These are phyloP conservation scores for Tuber microsphaerosporum DNA, from an alignment of 495 filamentous ascomycete genomes.

Conservation along the genomic window DNA sequence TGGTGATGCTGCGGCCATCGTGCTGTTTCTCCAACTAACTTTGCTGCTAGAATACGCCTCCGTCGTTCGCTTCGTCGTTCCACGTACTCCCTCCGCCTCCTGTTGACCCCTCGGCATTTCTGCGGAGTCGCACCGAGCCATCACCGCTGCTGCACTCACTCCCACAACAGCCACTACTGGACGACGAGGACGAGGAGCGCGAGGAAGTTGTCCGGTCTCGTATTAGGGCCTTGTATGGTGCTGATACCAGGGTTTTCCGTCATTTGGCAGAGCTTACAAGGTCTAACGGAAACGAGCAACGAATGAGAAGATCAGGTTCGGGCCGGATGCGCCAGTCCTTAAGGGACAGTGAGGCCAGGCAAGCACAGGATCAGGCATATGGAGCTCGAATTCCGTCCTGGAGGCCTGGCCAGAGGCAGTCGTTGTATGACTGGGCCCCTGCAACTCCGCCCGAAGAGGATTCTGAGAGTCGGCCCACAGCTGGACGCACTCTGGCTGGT, in stretches of 20 bases:
- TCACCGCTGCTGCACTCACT: constrained; percentile 27
- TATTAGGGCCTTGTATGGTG: constrained; percentile 22
- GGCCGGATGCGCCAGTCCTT: constrained; percentile 28
- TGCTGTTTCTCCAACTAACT: constrained; percentile 20
- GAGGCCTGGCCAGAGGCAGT: constrained; percentile 39
- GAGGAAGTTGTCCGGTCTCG: constrained; percentile 9
- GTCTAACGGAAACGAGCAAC: constrained; percentile 16
- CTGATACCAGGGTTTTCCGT: neutral
- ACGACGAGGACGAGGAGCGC: constrained; percentile 9
- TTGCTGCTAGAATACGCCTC: constrained; percentile 24
- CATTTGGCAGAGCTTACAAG: constrained; percentile 3
- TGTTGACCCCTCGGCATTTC: constrained; percentile 15
- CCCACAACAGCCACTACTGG: constrained; percentile 15
- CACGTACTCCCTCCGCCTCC: constrained; percentile 18
- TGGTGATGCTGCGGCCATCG: constrained; percentile 13
- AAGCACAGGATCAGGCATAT: constrained; percentile 31
- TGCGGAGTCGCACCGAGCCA: constrained; percentile 19
- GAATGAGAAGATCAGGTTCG: constrained; percentile 26
- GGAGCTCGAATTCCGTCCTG: constrained; percentile 36
- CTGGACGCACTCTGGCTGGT: neutral
- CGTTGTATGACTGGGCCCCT: constrained; percentile 41
- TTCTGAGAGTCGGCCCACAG: constrained; percentile 19
- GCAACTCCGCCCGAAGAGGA: constrained; percentile 30
- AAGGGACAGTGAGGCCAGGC: constrained; percentile 28
- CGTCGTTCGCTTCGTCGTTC: constrained; percentile 23